phyloP scores from a whole-genome alignment of 2,329 filamentous ascomycete genomes.

The Talaromyces atroroseus region DNA sequence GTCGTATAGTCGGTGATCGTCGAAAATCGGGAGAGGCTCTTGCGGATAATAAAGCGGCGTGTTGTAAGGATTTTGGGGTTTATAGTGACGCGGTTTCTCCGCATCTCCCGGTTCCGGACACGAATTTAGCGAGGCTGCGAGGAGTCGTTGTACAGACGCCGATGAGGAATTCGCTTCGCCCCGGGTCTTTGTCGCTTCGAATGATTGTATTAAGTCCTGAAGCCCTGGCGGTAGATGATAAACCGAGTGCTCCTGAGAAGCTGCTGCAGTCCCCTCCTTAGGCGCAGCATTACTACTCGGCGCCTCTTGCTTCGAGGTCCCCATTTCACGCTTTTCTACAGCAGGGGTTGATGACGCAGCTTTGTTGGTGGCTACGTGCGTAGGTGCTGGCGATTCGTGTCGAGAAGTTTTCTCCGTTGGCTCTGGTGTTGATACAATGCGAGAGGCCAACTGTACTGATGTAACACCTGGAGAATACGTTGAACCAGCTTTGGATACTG shows the following conservation, averaged over 20 bases:
- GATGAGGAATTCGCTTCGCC: constrained; percentile 37
- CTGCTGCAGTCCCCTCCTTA: constrained; percentile 42
- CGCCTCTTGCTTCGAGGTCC: constrained; percentile 34
- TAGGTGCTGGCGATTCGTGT: constrained; percentile 49
- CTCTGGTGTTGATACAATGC: constrained; percentile 33
- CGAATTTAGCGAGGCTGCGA: constrained; percentile 66
- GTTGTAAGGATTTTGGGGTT: constrained; percentile 73
- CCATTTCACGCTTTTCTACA: constrained; percentile 42
- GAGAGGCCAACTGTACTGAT: constrained; percentile 45
- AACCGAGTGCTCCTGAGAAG: constrained; percentile 64
- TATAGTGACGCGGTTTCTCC: constrained; percentile 77
- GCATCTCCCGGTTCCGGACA: constrained; percentile 73
- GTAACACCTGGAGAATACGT: constrained; percentile 52
- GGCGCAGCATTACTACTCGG: constrained; percentile 47
- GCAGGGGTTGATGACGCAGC: constrained; percentile 38
- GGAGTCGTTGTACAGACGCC: constrained; percentile 61
- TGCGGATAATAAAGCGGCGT: constrained; percentile 83
- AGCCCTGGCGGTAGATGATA: constrained; percentile 87
- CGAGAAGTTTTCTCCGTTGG: constrained; percentile 39
- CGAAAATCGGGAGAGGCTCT: constrained; percentile 84
- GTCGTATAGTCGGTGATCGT: constrained; percentile 79
- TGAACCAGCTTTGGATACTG: constrained; percentile 50
- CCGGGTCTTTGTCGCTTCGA: constrained; percentile 73
- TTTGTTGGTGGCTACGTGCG: constrained; percentile 35
- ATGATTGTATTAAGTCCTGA: constrained; percentile 85